phyloP scores from a whole-genome alignment of 192 early-diverging fungal species.

The Mortierella alpina region DNA sequence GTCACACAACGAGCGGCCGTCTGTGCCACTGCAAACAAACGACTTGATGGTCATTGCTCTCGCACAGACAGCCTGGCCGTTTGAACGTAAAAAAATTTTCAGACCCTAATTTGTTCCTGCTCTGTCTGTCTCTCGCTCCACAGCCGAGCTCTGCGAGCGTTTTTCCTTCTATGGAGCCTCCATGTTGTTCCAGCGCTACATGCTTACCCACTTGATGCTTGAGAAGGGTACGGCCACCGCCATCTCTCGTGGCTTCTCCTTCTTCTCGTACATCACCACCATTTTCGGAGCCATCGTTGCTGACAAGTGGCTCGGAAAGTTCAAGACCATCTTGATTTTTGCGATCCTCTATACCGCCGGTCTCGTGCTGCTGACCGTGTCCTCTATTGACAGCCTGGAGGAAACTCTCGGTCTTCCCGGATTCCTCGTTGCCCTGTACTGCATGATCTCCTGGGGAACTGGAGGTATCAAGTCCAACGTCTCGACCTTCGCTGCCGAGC shows the following conservation, averaged over 20 bases:
- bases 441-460: constrained; percentile 68
- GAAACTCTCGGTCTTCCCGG: constrained; percentile 65
- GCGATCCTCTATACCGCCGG: constrained; percentile 67
- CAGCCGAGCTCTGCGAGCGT: constrained; percentile 72
- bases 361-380: constrained; percentile 62
- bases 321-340: constrained; percentile 72
- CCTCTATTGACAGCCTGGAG: constrained; percentile 63
- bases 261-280: constrained; percentile 72
- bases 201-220: constrained; percentile 60
- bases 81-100: neutral
- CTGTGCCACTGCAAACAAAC: no score
- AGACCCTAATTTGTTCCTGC: neutral
- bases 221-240: constrained; percentile 62
- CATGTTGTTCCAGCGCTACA: constrained; percentile 72
- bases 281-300: constrained; percentile 71
- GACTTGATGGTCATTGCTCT: no score
- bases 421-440: constrained; percentile 65
- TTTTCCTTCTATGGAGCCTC: constrained; percentile 75
- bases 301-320: constrained; percentile 73
- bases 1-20: no score
- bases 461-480: constrained; percentile 76
- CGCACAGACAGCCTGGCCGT: neutral
- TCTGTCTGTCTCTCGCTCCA: constrained; percentile 29
- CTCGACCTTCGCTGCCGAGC: constrained; percentile 73
- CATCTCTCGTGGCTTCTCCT: constrained; percentile 71